A percentile compares a stretch with the other conserved stretches of the same genome.
phyloP scores from a whole-genome alignment of 345 rosid species.

The Pistacia vera region DNA sequence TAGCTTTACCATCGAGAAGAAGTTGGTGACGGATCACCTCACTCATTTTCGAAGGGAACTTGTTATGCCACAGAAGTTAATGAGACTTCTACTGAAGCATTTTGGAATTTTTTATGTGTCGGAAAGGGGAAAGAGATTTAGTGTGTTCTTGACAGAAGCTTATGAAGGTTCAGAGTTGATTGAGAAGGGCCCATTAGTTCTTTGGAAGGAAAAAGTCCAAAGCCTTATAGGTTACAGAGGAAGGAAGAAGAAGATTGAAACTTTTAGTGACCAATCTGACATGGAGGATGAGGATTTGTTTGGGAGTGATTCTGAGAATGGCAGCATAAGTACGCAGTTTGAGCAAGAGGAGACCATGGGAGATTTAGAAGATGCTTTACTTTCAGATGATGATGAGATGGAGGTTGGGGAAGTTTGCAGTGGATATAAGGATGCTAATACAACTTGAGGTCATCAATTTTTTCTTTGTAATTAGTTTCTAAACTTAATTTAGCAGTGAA shows the following conservation, averaged over 20 bases:
- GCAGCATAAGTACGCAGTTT: constrained; percentile 29
- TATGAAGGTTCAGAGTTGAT: constrained; percentile 69
- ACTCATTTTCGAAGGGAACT: constrained; percentile 80
- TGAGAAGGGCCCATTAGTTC: constrained; percentile 57
- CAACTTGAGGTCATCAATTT: constrained; percentile 19
- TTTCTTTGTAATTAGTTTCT: not conserved
- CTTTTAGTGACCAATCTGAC: constrained; percentile 52
- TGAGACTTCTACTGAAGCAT: constrained; percentile 91
- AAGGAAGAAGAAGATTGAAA: constrained; percentile 52
- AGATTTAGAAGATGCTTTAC: constrained; percentile 32
- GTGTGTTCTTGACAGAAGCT: constrained; percentile 81
- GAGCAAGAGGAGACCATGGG: constrained; percentile 36
- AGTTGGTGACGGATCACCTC: constrained; percentile 87
- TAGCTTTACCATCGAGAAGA: constrained; percentile 85
- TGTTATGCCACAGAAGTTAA: constrained; percentile 91
- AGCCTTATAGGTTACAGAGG: constrained; percentile 61
- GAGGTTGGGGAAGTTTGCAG: constrained; percentile 43
- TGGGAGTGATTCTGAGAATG: constrained; percentile 39
- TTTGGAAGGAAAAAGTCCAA: constrained; percentile 78
- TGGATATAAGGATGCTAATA: constrained; percentile 16
- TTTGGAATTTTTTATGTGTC: constrained; percentile 87
- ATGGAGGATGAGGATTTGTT: constrained; percentile 43
- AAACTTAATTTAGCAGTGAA: constrained; percentile 4
- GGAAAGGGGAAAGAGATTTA: constrained; percentile 90
- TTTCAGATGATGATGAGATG: constrained; percentile 44